Evolutionary conservation across 768 basidiomycete genomes (phyloP).

Genomic region (Kwoniella shandongensis): DNA sequence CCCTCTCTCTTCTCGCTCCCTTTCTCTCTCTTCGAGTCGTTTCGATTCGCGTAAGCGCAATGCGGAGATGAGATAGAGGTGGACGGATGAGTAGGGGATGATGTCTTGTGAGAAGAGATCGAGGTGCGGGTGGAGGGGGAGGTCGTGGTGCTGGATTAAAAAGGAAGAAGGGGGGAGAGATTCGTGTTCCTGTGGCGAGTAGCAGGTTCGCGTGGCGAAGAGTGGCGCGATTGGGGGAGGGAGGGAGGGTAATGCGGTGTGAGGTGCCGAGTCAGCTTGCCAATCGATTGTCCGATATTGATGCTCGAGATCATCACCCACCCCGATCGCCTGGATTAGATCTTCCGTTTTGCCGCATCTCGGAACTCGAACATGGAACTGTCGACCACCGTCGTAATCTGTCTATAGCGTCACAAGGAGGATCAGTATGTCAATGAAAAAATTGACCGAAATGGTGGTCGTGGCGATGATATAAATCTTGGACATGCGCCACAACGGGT

Average conservation of each 20-base stretch:
- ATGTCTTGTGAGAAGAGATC: constrained; percentile 7
- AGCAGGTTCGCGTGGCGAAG: too few relatives aligned
- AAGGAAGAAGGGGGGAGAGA: too few relatives aligned
- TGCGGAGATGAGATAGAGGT: constrained; percentile 7
- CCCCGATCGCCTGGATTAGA: constrained; percentile 12
- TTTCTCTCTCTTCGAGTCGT: constrained; percentile 2
- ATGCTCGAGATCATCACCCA: background rate
- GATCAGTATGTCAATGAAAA: background rate
- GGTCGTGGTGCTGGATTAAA: too few relatives aligned
- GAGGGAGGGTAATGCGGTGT: too few relatives aligned
- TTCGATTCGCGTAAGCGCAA: background rate
- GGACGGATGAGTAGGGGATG: constrained; percentile 4
- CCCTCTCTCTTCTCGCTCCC: constrained; percentile 7
- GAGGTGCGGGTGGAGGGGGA: background rate
- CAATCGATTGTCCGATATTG: too few relatives aligned
- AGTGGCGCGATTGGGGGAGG: too few relatives aligned
- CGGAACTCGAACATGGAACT: constrained; percentile 12
- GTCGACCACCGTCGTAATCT: constrained; percentile 11
- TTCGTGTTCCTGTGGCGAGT: too few relatives aligned
- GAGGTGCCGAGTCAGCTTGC: too few relatives aligned
- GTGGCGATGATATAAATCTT: too few relatives aligned
- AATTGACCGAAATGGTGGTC: background rate
- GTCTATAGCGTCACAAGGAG: background rate
- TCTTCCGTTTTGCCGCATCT: constrained; percentile 1
- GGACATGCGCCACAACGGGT: too few relatives aligned